Evolutionary conservation across 169 alveolate species (phyloP).

Genomic region (Plasmodium cynomolgi): DNA sequence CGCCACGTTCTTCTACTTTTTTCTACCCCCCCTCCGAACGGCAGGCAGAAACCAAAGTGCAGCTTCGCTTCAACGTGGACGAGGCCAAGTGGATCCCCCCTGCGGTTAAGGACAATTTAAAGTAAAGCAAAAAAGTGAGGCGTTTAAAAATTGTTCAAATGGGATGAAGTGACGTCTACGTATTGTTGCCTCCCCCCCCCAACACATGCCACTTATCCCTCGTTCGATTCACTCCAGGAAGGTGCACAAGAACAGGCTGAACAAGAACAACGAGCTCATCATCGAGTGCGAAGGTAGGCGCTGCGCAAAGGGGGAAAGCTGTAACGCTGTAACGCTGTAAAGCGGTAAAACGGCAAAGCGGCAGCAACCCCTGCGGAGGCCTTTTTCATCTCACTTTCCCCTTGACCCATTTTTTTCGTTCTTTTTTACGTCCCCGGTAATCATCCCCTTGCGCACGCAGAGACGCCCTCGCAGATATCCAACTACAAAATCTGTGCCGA

Average conservation of each 20-base stretch:
- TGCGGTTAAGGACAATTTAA: conserved; percentile 79
- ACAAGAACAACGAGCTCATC: conserved; percentile 48
- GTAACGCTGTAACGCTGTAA: neutral
- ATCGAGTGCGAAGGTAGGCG: conserved; percentile 55
- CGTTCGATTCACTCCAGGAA: conserved; percentile 1
- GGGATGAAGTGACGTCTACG: neutral
- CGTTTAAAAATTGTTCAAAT: neutral
- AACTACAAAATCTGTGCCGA: conserved; percentile 60
- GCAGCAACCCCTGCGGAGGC: neutral
- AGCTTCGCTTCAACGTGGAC: conserved; percentile 81
- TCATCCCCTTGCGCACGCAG: neutral
- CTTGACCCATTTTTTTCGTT: neutral
- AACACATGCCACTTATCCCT: neutral
- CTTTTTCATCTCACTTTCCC: neutral
- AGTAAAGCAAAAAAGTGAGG: conserved; percentile 54
- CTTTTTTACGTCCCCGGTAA: neutral
- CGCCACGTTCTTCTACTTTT: neutral
- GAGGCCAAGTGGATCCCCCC: conserved; percentile 80
- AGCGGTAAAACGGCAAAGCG: neutral
- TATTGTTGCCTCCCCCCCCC: neutral
- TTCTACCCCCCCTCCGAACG: neutral
- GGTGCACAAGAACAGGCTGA: conserved; percentile 27
- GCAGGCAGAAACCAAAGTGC: conserved; percentile 87
- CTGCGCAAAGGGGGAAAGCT: neutral
- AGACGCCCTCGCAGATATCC: conserved; percentile 57